Conservation (phyloP, 805 yeast genomes). For the Scheffersomyces lignosus region DNA sequence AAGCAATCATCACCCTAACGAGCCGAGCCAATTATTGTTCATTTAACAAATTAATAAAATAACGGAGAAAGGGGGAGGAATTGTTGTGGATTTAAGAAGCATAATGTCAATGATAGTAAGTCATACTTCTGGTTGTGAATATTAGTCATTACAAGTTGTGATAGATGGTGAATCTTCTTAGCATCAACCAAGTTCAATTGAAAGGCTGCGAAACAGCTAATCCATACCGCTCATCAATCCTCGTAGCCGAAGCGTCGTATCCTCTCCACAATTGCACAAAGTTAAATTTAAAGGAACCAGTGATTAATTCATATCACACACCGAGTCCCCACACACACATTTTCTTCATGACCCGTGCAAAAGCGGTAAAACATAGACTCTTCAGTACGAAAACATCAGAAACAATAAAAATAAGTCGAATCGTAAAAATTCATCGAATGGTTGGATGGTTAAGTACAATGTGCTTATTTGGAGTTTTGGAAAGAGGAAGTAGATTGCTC, state of each 20-base stretch:
- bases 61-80: slow-evolving; percentile 2
- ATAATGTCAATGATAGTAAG: background rate
- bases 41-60: slow-evolving; percentile 4
- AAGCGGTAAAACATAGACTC: background rate
- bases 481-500: background rate
- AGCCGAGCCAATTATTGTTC: slow-evolving; percentile 8
- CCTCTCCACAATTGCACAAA: no score
- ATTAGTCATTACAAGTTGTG: no score
- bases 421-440: slow-evolving; percentile 6
- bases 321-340: slow-evolving; percentile 17
- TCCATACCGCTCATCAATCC: no score
- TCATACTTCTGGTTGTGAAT: no score
- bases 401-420: background rate
- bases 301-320: no score
- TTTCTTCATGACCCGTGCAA: slow-evolving; percentile 10
- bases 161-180: no score
- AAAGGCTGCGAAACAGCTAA: no score
- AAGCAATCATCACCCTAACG: no score
- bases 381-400: background rate
- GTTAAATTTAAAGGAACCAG: no score
- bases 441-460: background rate
- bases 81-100: slow-evolving; percentile 14
- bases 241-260: no score
- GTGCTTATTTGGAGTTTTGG: background rate
- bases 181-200: no score